A percentile compares a stretch with the other conserved stretches of the same genome.
These are phyloP conservation scores for Umbellularia californica DNA, from an alignment of 164 flowering plant species.

Conservation along the genomic window DNA sequence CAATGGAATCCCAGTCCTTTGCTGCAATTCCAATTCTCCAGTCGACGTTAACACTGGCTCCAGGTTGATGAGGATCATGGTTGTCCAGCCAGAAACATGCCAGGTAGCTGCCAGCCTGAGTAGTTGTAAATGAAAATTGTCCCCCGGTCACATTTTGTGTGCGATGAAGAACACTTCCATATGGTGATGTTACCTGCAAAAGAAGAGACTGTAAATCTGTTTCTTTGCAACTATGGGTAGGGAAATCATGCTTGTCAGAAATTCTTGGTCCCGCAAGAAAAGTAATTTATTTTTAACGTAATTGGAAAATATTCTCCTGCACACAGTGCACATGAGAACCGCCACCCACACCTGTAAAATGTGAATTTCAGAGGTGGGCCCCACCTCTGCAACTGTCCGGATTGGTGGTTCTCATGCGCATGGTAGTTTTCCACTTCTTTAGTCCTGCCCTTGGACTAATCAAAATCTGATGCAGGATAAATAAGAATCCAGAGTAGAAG, in stretches of 20 bases:
- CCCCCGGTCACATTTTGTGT: slow-evolving; percentile 61
- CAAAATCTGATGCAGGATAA: neutral
- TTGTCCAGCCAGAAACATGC: slow-evolving; percentile 73
- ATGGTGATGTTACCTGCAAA: slow-evolving; percentile 85
- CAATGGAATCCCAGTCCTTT: slow-evolving; percentile 95
- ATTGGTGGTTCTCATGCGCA: neutral
- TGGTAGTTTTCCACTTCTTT: neutral
- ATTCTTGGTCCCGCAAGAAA: too few species aligned
- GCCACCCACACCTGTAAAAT: too few species aligned
- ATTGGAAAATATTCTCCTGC: too few species aligned
- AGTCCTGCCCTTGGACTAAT: neutral
- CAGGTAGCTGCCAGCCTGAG: slow-evolving; percentile 77
- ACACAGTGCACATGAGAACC: too few species aligned
- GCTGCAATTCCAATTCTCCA: slow-evolving; percentile 95
- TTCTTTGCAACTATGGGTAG: too few species aligned
- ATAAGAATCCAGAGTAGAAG: neutral
- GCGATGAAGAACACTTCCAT: slow-evolving; percentile 63
- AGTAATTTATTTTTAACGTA: too few species aligned
- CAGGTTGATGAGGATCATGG: slow-evolving; percentile 29
- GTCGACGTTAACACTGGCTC: slow-evolving; percentile 65
- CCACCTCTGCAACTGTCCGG: too few species aligned
- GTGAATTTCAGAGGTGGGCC: too few species aligned
- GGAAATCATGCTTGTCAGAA: too few species aligned
- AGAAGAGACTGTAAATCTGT: neutral
- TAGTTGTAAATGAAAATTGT: slow-evolving; percentile 81